Percentiles rank a stretch among this genome's conserved stretches.
Evolutionary conservation across 2,329 filamentous ascomycete genomes (phyloP).

Genomic region (Apiospora sp.): DNA sequence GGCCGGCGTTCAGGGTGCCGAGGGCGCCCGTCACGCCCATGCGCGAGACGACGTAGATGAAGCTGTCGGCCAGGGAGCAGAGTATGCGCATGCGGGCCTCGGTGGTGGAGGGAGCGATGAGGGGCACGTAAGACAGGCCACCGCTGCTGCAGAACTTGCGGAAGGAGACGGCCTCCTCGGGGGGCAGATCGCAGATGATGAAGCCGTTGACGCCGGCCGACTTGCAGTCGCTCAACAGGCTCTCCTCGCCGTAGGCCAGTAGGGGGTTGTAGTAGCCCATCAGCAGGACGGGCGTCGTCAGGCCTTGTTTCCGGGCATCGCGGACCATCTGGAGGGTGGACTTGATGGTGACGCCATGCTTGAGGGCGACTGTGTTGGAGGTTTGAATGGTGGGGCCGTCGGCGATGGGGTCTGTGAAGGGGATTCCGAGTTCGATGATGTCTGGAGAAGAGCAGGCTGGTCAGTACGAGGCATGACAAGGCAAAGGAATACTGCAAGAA

Average conservation of each 20-base stretch:
- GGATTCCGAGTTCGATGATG: constrained; percentile 93
- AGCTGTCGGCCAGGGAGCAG: constrained; percentile 96
- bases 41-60: constrained; percentile 97
- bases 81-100: constrained; percentile 94
- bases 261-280: constrained; percentile 99
- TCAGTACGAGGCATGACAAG: constrained; percentile 29
- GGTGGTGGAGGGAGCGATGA: constrained; percentile 93
- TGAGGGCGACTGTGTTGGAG: constrained; percentile 88
- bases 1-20: constrained; percentile 79
- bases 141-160: constrained; percentile 81
- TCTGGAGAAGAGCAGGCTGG: constrained; percentile 59
- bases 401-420: constrained; percentile 97
- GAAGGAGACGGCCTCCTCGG: constrained; percentile 94
- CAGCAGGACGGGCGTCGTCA: constrained; percentile 84
- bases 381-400: constrained; percentile 97
- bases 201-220: constrained; percentile 91
- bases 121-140: constrained; percentile 92
- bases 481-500: background rate
- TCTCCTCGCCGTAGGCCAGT: constrained; percentile 92
- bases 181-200: constrained; percentile 94
- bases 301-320: constrained; percentile 77
- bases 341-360: constrained; percentile 86
- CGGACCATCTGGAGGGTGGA: constrained; percentile 85
- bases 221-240: constrained; percentile 83
- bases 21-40: constrained; percentile 96